Evolutionary conservation across 805 yeast species (phyloP), one percentile per base, ranked within the genome.

Genomic region (Priceomyces haplophilus): DNA sequence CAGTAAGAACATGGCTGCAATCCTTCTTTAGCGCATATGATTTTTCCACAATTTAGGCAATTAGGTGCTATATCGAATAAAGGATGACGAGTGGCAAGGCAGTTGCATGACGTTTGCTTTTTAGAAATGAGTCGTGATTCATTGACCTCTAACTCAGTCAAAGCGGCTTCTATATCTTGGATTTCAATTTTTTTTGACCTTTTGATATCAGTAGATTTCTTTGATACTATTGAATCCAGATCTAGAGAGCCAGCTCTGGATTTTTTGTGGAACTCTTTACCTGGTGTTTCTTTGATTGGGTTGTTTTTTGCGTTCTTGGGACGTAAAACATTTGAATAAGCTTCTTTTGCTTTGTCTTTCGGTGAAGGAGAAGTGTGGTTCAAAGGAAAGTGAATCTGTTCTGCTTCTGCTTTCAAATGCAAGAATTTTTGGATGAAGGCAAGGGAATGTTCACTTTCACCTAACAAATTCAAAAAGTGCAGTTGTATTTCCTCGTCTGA

Each of bases 11-110:
- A 93, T 3, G 93, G 93, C 46, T 90, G 93, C 18, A 88, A 67
- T 0, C 98, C 98, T 57, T 93, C 98, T 52, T 82, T 83, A 3
- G 76, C 74, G 67, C 99, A 93, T 2, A 93, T 87, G 33, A 93
- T 87, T 61, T 89, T 87, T 8, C 99, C 99, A 61, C 99, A 93
- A 46, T 85, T 82, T 32, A 93, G 64, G 55, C 99, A 93, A 59
- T 93, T 93, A 1, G 99, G 98, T 2, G 95, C 93, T 49, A 85
- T 76, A 43, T 87, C 95, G 48, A 88, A 85, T 23, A 93, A 65
- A 3, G 97, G 96, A 57, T 93, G 99, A 46, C 85, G 70, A 0
- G 85, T 78, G 1, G 91, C 97, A 80, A 83, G 86, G 56, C 98
- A 90, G 48, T 83, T 78, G 58, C 98, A 90, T n/a, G 3, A 53